phyloP scores from a whole-genome alignment of 164 flowering plant genomes.

The Vitis riparia region DNA sequence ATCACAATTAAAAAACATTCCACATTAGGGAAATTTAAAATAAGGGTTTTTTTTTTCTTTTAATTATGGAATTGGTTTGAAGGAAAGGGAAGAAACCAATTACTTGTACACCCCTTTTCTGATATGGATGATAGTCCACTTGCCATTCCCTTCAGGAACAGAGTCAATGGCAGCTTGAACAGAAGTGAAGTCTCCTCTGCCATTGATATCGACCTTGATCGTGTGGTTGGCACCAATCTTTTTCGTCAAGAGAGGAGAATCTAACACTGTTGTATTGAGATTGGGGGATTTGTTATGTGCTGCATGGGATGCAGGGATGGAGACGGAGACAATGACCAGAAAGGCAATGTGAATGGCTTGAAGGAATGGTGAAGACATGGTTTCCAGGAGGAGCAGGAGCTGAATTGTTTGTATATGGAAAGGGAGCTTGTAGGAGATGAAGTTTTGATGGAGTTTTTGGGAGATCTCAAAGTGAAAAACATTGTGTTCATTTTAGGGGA shows the following conservation, averaged over 20 bases:
- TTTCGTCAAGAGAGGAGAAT: slow-evolving; percentile 57
- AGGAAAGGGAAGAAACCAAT: background rate
- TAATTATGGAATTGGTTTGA: background rate
- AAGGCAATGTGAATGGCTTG: slow-evolving; percentile 3
- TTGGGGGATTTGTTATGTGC: too few relatives aligned
- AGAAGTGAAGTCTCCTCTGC: slow-evolving; percentile 71
- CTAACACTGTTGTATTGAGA: slow-evolving; percentile 23
- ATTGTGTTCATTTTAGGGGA: background rate
- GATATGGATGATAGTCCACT: slow-evolving; percentile 78
- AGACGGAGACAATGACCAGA: background rate
- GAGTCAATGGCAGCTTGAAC: slow-evolving; percentile 79
- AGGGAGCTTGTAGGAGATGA: background rate
- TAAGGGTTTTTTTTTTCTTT: background rate
- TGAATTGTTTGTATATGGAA: background rate
- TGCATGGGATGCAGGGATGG: slow-evolving; percentile 3
- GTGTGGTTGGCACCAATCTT: slow-evolving; percentile 61
- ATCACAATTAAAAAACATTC: background rate
- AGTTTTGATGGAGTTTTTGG: too few relatives aligned
- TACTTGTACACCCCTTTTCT: slow-evolving; percentile 80
- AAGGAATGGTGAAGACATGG: background rate
- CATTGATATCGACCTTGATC: slow-evolving; percentile 64
- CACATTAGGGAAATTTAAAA: background rate
- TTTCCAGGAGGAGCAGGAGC: background rate
- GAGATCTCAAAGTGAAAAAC: too few relatives aligned
- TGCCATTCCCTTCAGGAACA: slow-evolving; percentile 62